Conservation (phyloP, 2,329 filamentous ascomycete genomes). For the Phialophora tarda region DNA sequence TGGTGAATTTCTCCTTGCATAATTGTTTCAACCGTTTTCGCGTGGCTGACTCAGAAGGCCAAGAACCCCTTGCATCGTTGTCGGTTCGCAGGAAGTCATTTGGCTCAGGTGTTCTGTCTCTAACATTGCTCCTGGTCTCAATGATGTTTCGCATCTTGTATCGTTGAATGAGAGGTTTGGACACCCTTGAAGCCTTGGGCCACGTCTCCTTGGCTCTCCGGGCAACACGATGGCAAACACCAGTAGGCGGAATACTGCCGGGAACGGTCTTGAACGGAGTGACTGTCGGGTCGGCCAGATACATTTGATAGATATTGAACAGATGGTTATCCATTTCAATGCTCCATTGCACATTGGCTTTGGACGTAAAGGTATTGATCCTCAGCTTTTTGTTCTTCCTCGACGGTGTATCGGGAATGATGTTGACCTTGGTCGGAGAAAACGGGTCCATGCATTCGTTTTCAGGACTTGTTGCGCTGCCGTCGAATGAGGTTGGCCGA, state of each 20-base stretch:
- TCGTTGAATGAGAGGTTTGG: constrained; percentile 34
- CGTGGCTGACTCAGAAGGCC: constrained; percentile 65
- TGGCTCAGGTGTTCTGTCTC: constrained; percentile 39
- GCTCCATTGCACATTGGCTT: constrained; percentile 56
- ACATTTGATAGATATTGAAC: constrained; percentile 69
- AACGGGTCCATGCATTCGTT: constrained; percentile 65
- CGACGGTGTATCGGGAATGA: constrained; percentile 48
- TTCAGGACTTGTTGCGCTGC: constrained; percentile 66
- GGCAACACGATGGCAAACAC: constrained; percentile 68
- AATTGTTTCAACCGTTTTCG: constrained; percentile 63
- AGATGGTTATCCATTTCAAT: constrained; percentile 69
- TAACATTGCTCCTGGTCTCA: constrained; percentile 28
- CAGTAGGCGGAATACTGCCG: constrained; percentile 66
- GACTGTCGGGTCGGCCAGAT: constrained; percentile 68
- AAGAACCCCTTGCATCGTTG: constrained; percentile 49
- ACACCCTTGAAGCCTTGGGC: constrained; percentile 50
- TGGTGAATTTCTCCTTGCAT: constrained; percentile 65
- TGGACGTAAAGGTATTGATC: constrained; percentile 39
- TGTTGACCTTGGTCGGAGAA: constrained; percentile 48
- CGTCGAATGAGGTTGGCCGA: constrained; percentile 60
- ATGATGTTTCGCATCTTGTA: constrained; percentile 40
- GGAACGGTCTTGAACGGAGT: constrained; percentile 72
- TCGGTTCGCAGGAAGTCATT: constrained; percentile 38
- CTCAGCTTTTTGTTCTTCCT: constrained; percentile 43
- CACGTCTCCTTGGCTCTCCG: constrained; percentile 66